Base-by-base conservation (phyloP, 768 basidiomycete genomes). In the Pisolithus albus region DNA sequence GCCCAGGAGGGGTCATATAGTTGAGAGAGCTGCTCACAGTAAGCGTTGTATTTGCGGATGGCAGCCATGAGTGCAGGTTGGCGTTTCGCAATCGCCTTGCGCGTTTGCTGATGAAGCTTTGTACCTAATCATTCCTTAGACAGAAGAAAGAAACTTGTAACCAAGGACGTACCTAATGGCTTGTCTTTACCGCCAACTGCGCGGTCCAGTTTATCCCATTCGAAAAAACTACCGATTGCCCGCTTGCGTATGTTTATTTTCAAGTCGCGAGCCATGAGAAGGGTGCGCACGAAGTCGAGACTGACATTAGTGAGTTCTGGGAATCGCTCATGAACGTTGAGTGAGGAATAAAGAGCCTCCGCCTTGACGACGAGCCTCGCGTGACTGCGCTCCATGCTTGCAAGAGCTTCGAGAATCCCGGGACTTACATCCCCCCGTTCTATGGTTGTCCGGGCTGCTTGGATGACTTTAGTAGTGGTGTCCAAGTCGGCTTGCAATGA, bases 211-310 rank as follows among this genome's bases (percentile, higher is more conserved):
- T 56, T 60, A 16, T 74, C 70, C 66, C 67, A 70, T 40, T 72
- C 69, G 26, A 69, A 69, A 41, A 74, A 72, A 16, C 62, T 63
- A 0, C 63, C 60, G 8, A 72, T 61, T 30, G 30, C 30, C 1
- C 10, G 54, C 49, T 68, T 69, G 8, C 64, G 52, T 4, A 74
- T 70, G 47, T 68, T 72, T 19, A 72, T 70, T 51, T 75, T 76
- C 24, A 72, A 59, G 52, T 74, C 69, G 0, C 63, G 59, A 4
- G 65, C 68, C 50, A 71, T 58, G 1, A 75, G 49, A 0, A 75
- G 64, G 0, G 56, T 61, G 2, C 52, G 53, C 2, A 72, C 59
- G 50, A 71, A 71, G 5, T 67, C 59, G 4, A 65, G 46, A 13
- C 62, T 52, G 7, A 70, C 34, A 3, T 57, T 59, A 13, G 56